These are phyloP conservation scores for Hypoxylon perforatum DNA, from an alignment of 495 filamentous ascomycete genomes.

Conservation along the genomic window DNA sequence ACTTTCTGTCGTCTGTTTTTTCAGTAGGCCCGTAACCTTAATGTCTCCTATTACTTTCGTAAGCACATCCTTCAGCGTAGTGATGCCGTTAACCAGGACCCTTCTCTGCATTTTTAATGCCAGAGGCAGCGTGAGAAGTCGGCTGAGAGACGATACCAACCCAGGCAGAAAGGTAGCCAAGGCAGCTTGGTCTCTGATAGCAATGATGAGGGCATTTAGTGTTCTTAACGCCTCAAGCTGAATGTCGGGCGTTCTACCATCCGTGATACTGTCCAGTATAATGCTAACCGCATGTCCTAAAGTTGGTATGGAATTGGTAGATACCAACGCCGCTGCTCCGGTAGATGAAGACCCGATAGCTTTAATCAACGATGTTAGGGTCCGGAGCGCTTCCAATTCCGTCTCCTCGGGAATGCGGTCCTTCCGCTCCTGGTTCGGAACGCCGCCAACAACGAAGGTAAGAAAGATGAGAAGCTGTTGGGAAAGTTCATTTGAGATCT, in stretches of 20 bases:
- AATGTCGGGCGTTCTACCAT: conserved; percentile 68
- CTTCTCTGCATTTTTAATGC: conserved; percentile 71
- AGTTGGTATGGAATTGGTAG: conserved; percentile 75
- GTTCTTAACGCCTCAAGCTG: conserved; percentile 74
- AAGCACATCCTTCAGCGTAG: conserved; percentile 69
- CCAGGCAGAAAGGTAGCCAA: conserved; percentile 89
- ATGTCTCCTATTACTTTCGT: conserved; percentile 74
- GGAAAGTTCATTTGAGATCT: conserved; percentile 73
- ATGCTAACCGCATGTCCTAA: conserved; percentile 86
- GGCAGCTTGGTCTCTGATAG: conserved; percentile 74
- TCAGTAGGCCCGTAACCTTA: conserved; percentile 55
- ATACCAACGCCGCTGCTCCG: conserved; percentile 56
- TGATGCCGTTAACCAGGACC: conserved; percentile 71
- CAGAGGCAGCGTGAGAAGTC: conserved; percentile 74
- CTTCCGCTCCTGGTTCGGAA: conserved; percentile 61
- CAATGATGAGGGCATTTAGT: conserved; percentile 69
- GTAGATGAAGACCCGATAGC: conserved; percentile 46
- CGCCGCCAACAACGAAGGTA: conserved; percentile 81
- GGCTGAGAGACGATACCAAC: conserved; percentile 83
- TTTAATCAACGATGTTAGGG: conserved; percentile 55
- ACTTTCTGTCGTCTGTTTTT: conserved; percentile 37
- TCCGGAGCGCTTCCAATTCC: conserved; percentile 61
- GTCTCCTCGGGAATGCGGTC: conserved; percentile 75
- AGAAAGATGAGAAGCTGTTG: conserved; percentile 88
- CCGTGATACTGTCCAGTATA: conserved; percentile 74